Evolutionary conservation across 2,329 filamentous ascomycete species (phyloP).

Genomic region (Didymella sp.): DNA sequence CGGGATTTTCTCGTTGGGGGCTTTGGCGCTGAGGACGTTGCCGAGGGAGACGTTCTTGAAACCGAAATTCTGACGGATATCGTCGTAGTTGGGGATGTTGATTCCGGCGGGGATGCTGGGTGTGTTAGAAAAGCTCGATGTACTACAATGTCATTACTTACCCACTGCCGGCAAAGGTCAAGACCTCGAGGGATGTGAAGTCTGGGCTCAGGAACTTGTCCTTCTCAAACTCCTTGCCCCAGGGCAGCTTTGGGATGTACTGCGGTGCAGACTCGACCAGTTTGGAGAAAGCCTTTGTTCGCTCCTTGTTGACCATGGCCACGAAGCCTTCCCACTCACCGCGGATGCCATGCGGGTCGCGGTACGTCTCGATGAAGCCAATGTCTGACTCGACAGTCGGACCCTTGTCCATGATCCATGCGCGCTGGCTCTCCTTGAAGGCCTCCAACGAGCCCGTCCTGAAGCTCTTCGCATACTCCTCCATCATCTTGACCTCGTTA

Average conservation of each 20-base stretch:
- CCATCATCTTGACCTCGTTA: slow-evolving; percentile 54
- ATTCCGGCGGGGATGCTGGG: slow-evolving; percentile 64
- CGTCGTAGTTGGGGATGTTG: slow-evolving; percentile 65
- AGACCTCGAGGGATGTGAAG: slow-evolving; percentile 91
- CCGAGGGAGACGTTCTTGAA: slow-evolving; percentile 96
- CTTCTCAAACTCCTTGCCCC: slow-evolving; percentile 90
- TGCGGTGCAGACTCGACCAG: slow-evolving; percentile 81
- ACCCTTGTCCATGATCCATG: slow-evolving; percentile 62
- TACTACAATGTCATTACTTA: slow-evolving; percentile 19
- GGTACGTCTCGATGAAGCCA: slow-evolving; percentile 63
- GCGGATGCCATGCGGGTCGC: slow-evolving; percentile 62
- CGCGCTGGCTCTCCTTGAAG: slow-evolving; percentile 59
- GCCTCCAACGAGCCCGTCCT: slow-evolving; percentile 58
- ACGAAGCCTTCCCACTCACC: slow-evolving; percentile 63
- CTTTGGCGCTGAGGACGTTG: slow-evolving; percentile 90
- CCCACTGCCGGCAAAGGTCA: slow-evolving; percentile 75
- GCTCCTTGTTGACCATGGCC: slow-evolving; percentile 81
- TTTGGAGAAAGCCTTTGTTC: slow-evolving; percentile 84
- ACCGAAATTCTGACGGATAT: slow-evolving; percentile 78
- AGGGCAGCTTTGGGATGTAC: slow-evolving; percentile 89
- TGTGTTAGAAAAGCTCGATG: not conserved
- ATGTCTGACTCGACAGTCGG: slow-evolving; percentile 61
- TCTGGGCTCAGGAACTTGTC: slow-evolving; percentile 95
- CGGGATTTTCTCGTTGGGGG: slow-evolving; percentile 88
- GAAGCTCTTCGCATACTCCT: slow-evolving; percentile 59